Conservation (phyloP, 2,329 filamentous ascomycete species). For the Cladosporium austrohemisphaericum region DNA sequence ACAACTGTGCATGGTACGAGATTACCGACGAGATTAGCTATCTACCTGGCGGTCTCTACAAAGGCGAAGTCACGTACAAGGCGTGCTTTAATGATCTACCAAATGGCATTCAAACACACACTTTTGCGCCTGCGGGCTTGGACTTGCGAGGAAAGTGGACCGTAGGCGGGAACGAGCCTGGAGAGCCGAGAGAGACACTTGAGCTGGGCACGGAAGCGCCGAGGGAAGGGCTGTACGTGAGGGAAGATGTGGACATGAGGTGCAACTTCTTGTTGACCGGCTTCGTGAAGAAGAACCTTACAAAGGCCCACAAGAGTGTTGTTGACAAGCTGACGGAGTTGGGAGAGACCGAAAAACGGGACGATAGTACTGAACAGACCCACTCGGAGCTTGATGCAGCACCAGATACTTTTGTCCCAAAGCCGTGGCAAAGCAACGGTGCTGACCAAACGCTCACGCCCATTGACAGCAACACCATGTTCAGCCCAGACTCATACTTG, state of each 20-base stretch:
- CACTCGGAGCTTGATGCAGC: neutral
- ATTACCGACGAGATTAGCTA: slow-evolving; percentile 74
- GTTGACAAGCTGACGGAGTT: slow-evolving; percentile 40
- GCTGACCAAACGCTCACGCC: neutral
- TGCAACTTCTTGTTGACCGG: slow-evolving; percentile 72
- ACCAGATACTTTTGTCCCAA: neutral
- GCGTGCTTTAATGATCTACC: slow-evolving; percentile 74
- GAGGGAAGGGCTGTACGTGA: slow-evolving; percentile 67
- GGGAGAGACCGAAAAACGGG: neutral
- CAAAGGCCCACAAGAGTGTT: slow-evolving; percentile 67
- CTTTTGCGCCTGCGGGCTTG: slow-evolving; percentile 76
- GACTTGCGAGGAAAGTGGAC: slow-evolving; percentile 77
- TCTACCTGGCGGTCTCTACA: slow-evolving; percentile 62
- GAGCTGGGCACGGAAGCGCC: slow-evolving; percentile 64
- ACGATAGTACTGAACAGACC: neutral
- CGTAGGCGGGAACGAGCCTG: slow-evolving; percentile 66
- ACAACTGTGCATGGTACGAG: slow-evolving; percentile 68
- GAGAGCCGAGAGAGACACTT: slow-evolving; percentile 61
- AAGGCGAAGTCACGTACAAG: slow-evolving; percentile 70
- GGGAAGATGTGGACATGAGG: slow-evolving; percentile 80
- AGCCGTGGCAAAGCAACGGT: neutral
- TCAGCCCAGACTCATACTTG: slow-evolving; percentile 3
- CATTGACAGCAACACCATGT: slow-evolving; percentile 1
- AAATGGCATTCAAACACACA: slow-evolving; percentile 73
- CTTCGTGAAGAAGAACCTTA: slow-evolving; percentile 80